Conservation (phyloP, 2,329 filamentous ascomycete genomes). For the Parascedosporium putredinis region DNA sequence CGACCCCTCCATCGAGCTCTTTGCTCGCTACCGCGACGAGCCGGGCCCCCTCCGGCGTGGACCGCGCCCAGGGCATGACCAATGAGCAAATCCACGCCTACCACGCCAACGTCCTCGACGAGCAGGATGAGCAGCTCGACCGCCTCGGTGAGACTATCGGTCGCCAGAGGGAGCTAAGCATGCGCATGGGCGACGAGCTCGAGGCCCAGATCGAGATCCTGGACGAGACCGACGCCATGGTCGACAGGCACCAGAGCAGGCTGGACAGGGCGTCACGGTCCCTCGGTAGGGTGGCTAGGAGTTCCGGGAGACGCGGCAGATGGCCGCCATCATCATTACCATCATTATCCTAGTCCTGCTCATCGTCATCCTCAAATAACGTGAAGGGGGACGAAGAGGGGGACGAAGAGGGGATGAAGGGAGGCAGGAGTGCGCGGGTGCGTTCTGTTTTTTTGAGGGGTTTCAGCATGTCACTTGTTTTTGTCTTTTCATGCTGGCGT, state of each 20-base stretch:
- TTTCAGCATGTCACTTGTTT: no score
- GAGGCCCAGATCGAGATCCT: conserved; percentile 82
- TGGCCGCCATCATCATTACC: conserved; percentile 69
- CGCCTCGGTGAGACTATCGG: conserved; percentile 74
- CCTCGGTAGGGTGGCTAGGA: conserved; percentile 60
- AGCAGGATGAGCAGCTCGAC: conserved; percentile 93
- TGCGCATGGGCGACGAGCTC: conserved; percentile 93
- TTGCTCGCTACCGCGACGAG: conserved; percentile 59
- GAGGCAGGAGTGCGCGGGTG: no score
- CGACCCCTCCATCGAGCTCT: conserved; percentile 37
- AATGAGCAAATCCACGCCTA: conserved; percentile 84
- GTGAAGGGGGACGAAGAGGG: no score
- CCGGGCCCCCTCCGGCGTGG: conserved; percentile 38
- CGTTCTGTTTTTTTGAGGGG: no score
- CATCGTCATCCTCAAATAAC: conserved; percentile 72
- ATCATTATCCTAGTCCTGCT: conserved; percentile 75
- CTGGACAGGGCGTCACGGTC: conserved; percentile 65
- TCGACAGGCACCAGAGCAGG: conserved; percentile 69
- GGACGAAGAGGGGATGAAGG: no score
- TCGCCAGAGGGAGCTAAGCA: conserved; percentile 81
- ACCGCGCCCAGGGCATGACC: conserved; percentile 49
- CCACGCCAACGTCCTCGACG: conserved; percentile 68
- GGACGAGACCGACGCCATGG: conserved; percentile 75
- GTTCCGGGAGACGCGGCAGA: conserved; percentile 78
- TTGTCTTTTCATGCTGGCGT: no score